Evolutionary conservation across 441 rosid genomes (phyloP), one percentile per base, ranked within the genome.

Genomic region (Omphalea diandra): DNA sequence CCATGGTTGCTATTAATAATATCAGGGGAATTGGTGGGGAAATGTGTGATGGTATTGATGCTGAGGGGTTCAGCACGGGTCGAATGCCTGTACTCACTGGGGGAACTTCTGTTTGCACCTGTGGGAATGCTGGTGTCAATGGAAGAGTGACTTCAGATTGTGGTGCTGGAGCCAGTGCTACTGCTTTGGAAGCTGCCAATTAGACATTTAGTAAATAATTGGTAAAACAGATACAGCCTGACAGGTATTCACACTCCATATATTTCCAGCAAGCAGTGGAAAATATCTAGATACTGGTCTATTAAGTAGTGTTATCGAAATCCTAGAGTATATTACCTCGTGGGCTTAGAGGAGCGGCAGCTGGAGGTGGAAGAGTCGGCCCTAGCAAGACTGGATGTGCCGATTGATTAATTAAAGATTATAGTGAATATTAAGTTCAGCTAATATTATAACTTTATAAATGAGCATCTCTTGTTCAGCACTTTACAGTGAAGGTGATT

Each of bases 311-410:
- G 57, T 31, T 57, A 44, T 29, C 32, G 14, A n/a, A 61, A 26
- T 12, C 11, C 2, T 54, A 15, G 27, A 14, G 46, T 27, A 56
- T 41, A 67, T 58, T 72, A 90, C 97, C 88, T 76, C 50, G 74
- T 53, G 92, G 88, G 69, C 86, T 82, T 17, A 83, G 50, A 55
- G 90, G 80, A 65, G 93, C 72, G 14, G 75, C 71, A 47, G 80
- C 83, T 43, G 79, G 43, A 15, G 92, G 83, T 60, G 91, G 83
- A 75, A 75, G 85, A 53, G 85, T 62, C 69, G 90, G 84, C 56
- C 84, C 79, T 40, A 87, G 79, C 40, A 86, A 70, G 50, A 58
- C 81, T 24, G 93, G 92, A 75, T 95, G 94, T 88, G 87, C 67
- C 74, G 68, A 75, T 46, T 8, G 46, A 10, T n/a, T 35, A 32